Evolutionary conservation across 805 yeast species (phyloP).

Genomic region (Starmerella vaccinii): DNA sequence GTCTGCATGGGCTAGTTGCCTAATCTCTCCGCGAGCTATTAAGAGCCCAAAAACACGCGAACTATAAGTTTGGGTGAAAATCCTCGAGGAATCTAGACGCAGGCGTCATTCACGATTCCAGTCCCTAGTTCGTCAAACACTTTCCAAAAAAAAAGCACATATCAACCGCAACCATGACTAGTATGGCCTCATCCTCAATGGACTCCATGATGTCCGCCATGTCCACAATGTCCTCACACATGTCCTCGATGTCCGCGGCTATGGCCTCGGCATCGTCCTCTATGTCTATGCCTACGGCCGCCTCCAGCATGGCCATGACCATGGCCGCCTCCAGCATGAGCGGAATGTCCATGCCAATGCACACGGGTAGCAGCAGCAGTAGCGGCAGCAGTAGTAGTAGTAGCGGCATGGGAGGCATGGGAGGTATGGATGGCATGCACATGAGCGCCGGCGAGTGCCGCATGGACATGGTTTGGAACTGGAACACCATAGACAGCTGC

Average conservation of each 20-base stretch:
- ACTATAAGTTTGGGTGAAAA: not conserved
- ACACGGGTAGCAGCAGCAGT: conserved; percentile 5
- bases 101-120: not conserved
- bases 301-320: conserved; percentile 8
- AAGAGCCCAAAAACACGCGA: not conserved
- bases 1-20: not conserved
- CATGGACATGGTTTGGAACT: conserved; percentile 57
- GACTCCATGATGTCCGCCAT: conserved; percentile 18
- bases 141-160: not conserved
- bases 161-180: not conserved
- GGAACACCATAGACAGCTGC: conserved; percentile 59
- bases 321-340: not conserved
- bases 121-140: not conserved
- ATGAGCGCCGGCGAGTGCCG: conserved; percentile 26
- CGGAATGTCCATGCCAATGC: conserved; percentile 5
- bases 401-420: too few species aligned
- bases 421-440: conserved; percentile 14
- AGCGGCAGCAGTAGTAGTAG: not conserved
- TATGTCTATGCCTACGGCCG: conserved; percentile 7
- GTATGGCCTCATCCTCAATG: not conserved
- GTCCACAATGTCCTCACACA: conserved; percentile 20
- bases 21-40: not conserved
- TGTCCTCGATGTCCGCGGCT: conserved; percentile 16
- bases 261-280: conserved; percentile 10
- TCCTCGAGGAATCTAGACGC: not conserved